A percentile compares a stretch with the other conserved stretches of the same genome.
Evolutionary conservation across 768 basidiomycete species (phyloP).

Genomic region (Pleurotus pulmonarius): DNA sequence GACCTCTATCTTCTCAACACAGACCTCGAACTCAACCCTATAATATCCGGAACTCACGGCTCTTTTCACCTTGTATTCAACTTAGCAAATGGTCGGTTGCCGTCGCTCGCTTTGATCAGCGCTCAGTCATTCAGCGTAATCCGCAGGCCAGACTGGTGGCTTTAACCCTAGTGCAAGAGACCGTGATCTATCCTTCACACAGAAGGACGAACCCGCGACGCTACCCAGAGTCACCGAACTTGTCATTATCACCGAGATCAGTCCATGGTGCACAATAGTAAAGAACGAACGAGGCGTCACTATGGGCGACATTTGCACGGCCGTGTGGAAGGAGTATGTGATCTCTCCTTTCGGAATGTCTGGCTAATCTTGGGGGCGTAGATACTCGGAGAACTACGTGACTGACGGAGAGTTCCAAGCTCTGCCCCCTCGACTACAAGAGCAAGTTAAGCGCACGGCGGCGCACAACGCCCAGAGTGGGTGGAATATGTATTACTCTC

Average conservation of each 20-base stretch:
- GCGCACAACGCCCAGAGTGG: constrained; percentile 28
- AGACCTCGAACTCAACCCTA: constrained; percentile 70
- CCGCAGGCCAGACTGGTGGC: constrained; percentile 54
- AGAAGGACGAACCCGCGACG: constrained; percentile 63
- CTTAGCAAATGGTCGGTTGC: constrained; percentile 53
- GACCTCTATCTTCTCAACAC: constrained; percentile 76
- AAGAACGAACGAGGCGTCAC: constrained; percentile 74
- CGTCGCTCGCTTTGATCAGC: neutral
- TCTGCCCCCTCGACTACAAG: constrained; percentile 62
- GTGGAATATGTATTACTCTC: constrained; percentile 44
- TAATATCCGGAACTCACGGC: constrained; percentile 47
- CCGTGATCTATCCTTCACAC: constrained; percentile 49
- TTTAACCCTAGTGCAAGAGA: constrained; percentile 59
- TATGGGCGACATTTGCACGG: constrained; percentile 66
- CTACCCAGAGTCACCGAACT: constrained; percentile 62
- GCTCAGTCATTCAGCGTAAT: neutral
- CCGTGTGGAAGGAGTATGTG: constrained; percentile 74
- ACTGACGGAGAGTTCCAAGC: constrained; percentile 63
- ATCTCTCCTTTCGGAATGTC: constrained; percentile 10
- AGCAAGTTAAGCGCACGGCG: constrained; percentile 65
- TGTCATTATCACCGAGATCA: constrained; percentile 52
- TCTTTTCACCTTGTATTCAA: constrained; percentile 71
- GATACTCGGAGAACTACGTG: constrained; percentile 66
- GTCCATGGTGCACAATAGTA: constrained; percentile 78
- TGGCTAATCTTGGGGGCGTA: constrained; percentile 19